Percentiles rank a stretch among this genome's conserved stretches.
Evolutionary conservation across 2,329 filamentous ascomycete species (phyloP).

Genomic region (Xylariaceae sp.): DNA sequence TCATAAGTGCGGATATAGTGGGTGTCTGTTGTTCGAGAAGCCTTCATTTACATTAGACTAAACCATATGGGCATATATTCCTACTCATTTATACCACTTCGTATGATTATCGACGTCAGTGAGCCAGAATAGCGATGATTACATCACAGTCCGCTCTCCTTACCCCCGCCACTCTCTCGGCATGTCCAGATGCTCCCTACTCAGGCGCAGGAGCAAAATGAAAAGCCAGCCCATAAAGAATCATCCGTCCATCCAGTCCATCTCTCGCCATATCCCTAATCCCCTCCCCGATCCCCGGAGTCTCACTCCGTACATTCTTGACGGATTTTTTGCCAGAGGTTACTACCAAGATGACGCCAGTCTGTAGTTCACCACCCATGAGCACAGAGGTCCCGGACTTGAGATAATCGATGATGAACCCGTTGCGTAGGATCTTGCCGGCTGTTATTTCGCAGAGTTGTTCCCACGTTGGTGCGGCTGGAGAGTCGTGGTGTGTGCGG

Average conservation of each 20-base stretch:
- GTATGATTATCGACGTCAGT: too few relatives aligned
- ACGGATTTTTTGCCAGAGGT: constrained; percentile 9
- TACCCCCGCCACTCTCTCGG: too few relatives aligned
- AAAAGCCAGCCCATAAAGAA: constrained; percentile 14
- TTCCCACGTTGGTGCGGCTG: background rate
- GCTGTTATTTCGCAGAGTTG: constrained; percentile 14
- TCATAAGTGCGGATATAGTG: too few relatives aligned
- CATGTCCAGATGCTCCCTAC: too few relatives aligned
- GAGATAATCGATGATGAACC: constrained; percentile 13
- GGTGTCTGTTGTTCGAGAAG: too few relatives aligned
- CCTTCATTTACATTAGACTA: too few relatives aligned
- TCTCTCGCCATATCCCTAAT: constrained; percentile 15
- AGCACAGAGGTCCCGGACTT: constrained; percentile 5
- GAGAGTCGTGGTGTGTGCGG: too few relatives aligned
- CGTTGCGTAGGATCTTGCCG: constrained; percentile 13
- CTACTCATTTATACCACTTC: too few relatives aligned
- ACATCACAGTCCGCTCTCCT: too few relatives aligned
- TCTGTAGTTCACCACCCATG: constrained; percentile 12
- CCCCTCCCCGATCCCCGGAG: constrained; percentile 14
- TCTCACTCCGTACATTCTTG: constrained; percentile 2
- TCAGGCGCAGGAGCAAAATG: constrained; percentile 1
- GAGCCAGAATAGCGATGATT: too few relatives aligned
- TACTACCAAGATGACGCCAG: constrained; percentile 16
- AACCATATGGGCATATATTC: too few relatives aligned
- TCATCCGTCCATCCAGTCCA: constrained; percentile 1